Conservation (phyloP, 805 yeast species). For the Torulaspora maleeae region DNA sequence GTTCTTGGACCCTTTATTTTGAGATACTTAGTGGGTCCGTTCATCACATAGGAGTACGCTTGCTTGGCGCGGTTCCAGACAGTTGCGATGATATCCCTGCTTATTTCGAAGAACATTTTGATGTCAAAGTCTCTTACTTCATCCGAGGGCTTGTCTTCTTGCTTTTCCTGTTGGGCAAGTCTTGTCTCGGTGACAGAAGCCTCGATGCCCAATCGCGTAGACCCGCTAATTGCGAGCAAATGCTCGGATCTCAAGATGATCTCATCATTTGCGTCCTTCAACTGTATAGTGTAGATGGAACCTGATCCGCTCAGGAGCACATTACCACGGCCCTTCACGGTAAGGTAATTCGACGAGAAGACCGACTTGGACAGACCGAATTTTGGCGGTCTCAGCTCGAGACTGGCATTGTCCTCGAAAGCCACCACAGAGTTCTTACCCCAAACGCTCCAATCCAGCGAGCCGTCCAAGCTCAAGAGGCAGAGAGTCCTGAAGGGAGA, state of each 20-base stretch:
- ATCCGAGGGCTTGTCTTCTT: constrained; percentile 1
- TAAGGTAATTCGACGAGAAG: constrained; percentile 22
- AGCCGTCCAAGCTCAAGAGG: constrained; percentile 22
- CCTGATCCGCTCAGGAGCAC: constrained; percentile 27
- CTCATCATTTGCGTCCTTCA: constrained; percentile 24
- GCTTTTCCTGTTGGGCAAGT: constrained; percentile 3
- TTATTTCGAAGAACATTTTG: constrained; percentile 15
- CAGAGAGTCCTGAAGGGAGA: constrained; percentile 22
- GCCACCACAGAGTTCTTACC: constrained; percentile 30
- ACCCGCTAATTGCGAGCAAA: constrained; percentile 32
- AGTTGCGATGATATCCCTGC: constrained; percentile 7
- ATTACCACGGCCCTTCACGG: constrained; percentile 33
- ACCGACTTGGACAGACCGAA: constrained; percentile 7
- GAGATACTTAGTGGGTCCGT: constrained; percentile 27
- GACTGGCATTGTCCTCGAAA: constrained; percentile 30
- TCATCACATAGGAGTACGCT: constrained; percentile 14
- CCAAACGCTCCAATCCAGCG: constrained; percentile 32
- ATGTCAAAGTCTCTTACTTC: constrained; percentile 17
- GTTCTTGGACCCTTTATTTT: constrained; percentile 35
- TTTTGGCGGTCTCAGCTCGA: constrained; percentile 17
- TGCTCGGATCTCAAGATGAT: constrained; percentile 29
- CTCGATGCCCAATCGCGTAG: constrained; percentile 27
- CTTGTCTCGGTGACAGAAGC: constrained; percentile 19
- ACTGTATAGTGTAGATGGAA: constrained; percentile 30
- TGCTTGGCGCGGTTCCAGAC: constrained; percentile 13